These are phyloP conservation scores for Suillus subalutaceus DNA, from an alignment of 768 basidiomycete species.

Conservation along the genomic window DNA sequence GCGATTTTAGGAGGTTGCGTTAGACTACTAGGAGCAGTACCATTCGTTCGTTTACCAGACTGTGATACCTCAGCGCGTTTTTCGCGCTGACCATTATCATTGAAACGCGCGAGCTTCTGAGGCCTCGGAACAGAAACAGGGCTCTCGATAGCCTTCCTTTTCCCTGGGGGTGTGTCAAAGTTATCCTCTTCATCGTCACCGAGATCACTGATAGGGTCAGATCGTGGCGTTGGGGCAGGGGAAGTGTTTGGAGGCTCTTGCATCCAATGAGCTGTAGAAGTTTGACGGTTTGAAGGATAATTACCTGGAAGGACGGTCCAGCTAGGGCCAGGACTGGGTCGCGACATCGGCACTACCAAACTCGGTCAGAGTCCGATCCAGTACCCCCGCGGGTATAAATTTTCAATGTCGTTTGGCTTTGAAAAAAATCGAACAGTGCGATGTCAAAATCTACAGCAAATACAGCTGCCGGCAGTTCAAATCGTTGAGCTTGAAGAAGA, in stretches of 20 bases:
- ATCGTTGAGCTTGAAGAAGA: background rate
- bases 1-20: constrained; percentile 15
- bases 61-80: background rate
- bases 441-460: background rate
- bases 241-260: constrained; percentile 21
- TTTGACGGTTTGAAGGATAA: background rate
- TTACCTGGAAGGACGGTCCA: constrained; percentile 32
- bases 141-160: constrained; percentile 30
- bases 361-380: background rate
- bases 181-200: constrained; percentile 23
- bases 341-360: background rate
- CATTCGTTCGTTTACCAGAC: constrained; percentile 4
- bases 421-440: background rate
- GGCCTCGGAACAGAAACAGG: constrained; percentile 11
- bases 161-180: constrained; percentile 19
- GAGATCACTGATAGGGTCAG: constrained; percentile 24
- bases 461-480: background rate
- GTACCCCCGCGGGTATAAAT: background rate
- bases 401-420: background rate
- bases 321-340: constrained; percentile 26
- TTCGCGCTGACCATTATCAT: constrained; percentile 3
- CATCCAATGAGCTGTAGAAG: constrained; percentile 17
- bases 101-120: constrained; percentile 25
- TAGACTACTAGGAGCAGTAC: constrained; percentile 11
- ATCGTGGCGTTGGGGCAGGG: constrained; percentile 17